Base-by-base conservation (phyloP, 1,284 basidiomycete species). In the Hemileia vastatrix region DNA sequence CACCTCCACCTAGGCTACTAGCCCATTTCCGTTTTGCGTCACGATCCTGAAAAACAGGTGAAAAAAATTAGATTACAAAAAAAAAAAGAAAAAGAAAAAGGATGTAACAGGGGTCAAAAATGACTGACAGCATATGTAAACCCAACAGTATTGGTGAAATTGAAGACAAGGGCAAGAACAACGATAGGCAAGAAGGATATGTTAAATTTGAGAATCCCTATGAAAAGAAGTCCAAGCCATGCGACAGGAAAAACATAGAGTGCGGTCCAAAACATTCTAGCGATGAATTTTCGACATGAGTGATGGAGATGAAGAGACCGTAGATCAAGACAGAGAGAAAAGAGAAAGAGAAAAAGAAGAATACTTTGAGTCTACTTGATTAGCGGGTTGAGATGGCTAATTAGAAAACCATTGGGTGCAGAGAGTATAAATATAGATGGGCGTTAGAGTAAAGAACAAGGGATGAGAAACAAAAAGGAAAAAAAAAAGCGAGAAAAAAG, bases 251-350 rank as follows among this genome's bases (percentile, higher is more conserved):
- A 95, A n/a, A 83, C 79, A 77, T 94, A 94, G 15, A 93, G 80
- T 13, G 90, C 90, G 65, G 86, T 86, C 90, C 90, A 92, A 73
- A 92, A 93, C 88, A 93, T 90, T 77, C 89, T 91, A 68, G 13
- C 15, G n/a, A 58, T n/a, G n/a, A n/a, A n/a, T n/a, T n/a, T n/a
- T n/a, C 40, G 9, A n/a, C 9, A 8, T n/a, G 40, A 43, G 8
- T n/a, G 40, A n/a, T 43, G 40, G 40, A 43, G n/a, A n/a, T 8
- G 40, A 8, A 43, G 9, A 43, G 9, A 8, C 40, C 40, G n/a
- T 8, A 43, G 40, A 43, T 43, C n/a, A 43, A 43, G n/a, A n/a
- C 8, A 43, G 8, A 8, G 40, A n/a, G 40, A 8, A n/a, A 8
- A n/a, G 8, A 8, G 9, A 8, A 8, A n/a, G 8, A n/a, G n/a